Evolutionary conservation across 2,329 filamentous ascomycete genomes (phyloP), one percentile per base, ranked within the genome.

Genomic region (Daldinia sp.): DNA sequence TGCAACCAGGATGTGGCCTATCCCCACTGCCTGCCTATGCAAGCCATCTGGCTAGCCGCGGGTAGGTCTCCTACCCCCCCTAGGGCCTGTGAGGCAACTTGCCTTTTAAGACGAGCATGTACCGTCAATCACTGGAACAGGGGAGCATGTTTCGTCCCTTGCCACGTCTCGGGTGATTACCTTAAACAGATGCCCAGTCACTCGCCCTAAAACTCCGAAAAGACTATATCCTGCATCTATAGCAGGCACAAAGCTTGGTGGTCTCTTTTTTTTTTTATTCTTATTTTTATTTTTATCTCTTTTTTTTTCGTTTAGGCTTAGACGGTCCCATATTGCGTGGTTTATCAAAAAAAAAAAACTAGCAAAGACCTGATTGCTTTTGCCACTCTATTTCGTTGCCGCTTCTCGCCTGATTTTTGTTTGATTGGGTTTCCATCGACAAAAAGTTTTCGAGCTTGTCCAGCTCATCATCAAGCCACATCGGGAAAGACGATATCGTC

Each of bases 61-160:
- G 76, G 71, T 76, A 74, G 71, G 70, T 73, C 73, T 75, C 73
- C 42, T 28, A 39, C 33, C 54, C 53, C 41, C 54, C 54, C 39
- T 50, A 69, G 65, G 65, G 53, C 70, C 68, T 55, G 60, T 74
- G 68, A 72, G 76, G 71, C 69, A 70, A 74, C 73, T 73, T 73
- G 60, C 63, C 62, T 56, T 67, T 72, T 64, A 71, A 71, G 69
- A 76, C 75, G 72, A 71, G 74, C 75, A 77, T 77, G 69, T 69
- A 73, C 56, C 62, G 68, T 69, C 71, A 74, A 78, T 78, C 76
- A 78, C 76, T 76, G 76, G 77, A 76, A 75, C 75, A 74, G 70
- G 70, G 70, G 69, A 73, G 59, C 71, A 75, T 74, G 75, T 76
- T 75, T 63, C 69, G 68, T 74, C 66, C 72, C 74, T 74, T 73